Conservation (phyloP, 768 basidiomycete species). For the Jaapia argillacea region DNA sequence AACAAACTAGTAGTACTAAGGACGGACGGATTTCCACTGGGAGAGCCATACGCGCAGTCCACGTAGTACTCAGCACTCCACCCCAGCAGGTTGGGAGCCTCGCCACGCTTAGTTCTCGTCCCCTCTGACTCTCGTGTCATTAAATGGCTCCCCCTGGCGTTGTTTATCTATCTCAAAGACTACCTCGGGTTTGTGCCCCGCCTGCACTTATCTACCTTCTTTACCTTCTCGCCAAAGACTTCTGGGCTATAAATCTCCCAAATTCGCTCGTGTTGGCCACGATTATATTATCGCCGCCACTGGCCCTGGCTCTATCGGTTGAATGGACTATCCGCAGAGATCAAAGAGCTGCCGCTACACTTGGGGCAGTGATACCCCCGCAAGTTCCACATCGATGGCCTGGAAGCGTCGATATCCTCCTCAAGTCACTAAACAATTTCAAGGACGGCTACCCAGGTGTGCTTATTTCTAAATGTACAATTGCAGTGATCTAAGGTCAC, state of each 20-base stretch:
- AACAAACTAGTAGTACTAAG: too few species aligned
- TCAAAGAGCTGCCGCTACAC: neutral
- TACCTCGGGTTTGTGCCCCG: neutral
- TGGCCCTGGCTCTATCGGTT: neutral
- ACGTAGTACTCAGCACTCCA: too few species aligned
- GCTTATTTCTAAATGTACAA: constrained; percentile 1
- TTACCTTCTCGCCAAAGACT: neutral
- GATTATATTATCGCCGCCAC: neutral
- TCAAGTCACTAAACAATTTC: constrained; percentile 13
- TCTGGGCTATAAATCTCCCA: neutral
- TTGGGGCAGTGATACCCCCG: neutral
- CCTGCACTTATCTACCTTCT: neutral
- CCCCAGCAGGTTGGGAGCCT: too few species aligned
- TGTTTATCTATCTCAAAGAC: neutral
- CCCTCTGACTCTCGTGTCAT: too few species aligned
- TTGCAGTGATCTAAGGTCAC: neutral
- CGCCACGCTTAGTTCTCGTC: too few species aligned
- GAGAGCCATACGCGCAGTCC: too few species aligned
- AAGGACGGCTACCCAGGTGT: constrained; percentile 19
- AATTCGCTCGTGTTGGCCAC: neutral
- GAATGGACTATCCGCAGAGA: neutral
- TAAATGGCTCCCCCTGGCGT: neutral
- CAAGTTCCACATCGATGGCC: constrained; percentile 15
- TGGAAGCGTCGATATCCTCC: constrained; percentile 24
- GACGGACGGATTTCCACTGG: too few species aligned